These are phyloP conservation scores for Jamesozyma spencerorum DNA, from an alignment of 805 yeast genomes.

Conservation along the genomic window DNA sequence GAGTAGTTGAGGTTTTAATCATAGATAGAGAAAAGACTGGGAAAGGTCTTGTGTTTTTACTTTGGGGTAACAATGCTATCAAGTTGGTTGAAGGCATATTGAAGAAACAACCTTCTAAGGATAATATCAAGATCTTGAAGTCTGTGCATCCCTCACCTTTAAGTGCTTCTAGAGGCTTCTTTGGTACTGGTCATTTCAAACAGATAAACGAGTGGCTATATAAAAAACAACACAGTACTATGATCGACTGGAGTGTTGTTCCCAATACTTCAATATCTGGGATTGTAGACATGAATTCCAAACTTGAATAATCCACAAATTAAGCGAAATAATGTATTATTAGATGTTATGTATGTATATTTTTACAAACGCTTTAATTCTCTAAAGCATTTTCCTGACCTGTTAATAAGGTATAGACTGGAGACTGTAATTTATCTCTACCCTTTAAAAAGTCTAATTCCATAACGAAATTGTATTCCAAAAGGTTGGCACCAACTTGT, in stretches of 20 bases:
- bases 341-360: conserved; percentile 1
- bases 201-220: conserved; percentile 71
- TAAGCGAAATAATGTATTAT: neutral
- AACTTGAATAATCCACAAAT: neutral
- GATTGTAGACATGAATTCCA: conserved; percentile 13
- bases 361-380: conserved; percentile 4
- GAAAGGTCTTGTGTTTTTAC: conserved; percentile 62
- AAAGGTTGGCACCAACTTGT: conserved; percentile 57
- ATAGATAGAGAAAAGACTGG: conserved; percentile 36
- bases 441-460: conserved; percentile 94
- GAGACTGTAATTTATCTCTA: conserved; percentile 74
- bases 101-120: neutral
- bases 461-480: conserved; percentile 82
- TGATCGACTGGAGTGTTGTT: conserved; percentile 60
- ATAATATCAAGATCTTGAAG: conserved; percentile 44
- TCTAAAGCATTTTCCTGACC: conserved; percentile 59
- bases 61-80: conserved; percentile 76
- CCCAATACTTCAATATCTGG: conserved; percentile 21
- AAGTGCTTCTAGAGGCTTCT: conserved; percentile 77
- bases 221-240: conserved; percentile 29
- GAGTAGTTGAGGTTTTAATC: conserved; percentile 48
- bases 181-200: conserved; percentile 63
- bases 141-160: conserved; percentile 94
- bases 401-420: conserved; percentile 78
- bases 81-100: conserved; percentile 42